Evolutionary conservation across 768 basidiomycete genomes (phyloP).

Genomic region (Rhodotorula taiwanensis): DNA sequence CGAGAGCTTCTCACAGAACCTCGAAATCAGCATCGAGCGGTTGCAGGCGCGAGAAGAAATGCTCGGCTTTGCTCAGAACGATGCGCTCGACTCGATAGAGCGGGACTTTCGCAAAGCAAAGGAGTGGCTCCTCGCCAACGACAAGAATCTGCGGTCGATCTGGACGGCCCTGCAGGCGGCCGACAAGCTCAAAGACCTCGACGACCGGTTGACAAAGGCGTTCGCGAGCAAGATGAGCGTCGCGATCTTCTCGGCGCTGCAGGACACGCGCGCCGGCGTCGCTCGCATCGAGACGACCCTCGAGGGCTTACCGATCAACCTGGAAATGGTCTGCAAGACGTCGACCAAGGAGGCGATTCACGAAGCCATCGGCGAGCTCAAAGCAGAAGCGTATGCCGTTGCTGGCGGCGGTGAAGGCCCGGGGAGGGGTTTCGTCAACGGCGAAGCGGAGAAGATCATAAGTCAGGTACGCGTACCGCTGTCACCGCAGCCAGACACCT

Average conservation of each 20-base stretch:
- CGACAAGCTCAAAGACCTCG: constrained; percentile 25
- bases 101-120: constrained; percentile 27
- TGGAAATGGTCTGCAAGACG: constrained; percentile 13
- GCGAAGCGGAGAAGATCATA: constrained; percentile 36
- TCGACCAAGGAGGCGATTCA: constrained; percentile 25
- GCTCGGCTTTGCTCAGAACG: constrained; percentile 12
- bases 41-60: constrained; percentile 24
- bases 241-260: constrained; percentile 27
- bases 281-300: constrained; percentile 25
- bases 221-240: constrained; percentile 30
- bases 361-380: constrained; percentile 30
- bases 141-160: constrained; percentile 16
- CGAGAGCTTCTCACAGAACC: constrained; percentile 21
- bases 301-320: constrained; percentile 23
- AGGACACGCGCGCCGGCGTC: constrained; percentile 25
- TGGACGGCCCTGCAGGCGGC: constrained; percentile 34
- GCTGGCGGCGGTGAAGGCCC: constrained; percentile 2
- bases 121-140: constrained; percentile 20
- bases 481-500: too few species aligned
- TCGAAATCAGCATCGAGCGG: constrained; percentile 23
- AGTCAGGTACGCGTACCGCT: constrained; percentile 8
- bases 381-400: constrained; percentile 28
- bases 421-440: constrained; percentile 22
- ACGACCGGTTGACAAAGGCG: constrained; percentile 28
- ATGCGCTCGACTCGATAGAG: constrained; percentile 12